Evolutionary conservation across 2,329 filamentous ascomycete genomes (phyloP).

Genomic region (Ophiostoma tasmaniense): DNA sequence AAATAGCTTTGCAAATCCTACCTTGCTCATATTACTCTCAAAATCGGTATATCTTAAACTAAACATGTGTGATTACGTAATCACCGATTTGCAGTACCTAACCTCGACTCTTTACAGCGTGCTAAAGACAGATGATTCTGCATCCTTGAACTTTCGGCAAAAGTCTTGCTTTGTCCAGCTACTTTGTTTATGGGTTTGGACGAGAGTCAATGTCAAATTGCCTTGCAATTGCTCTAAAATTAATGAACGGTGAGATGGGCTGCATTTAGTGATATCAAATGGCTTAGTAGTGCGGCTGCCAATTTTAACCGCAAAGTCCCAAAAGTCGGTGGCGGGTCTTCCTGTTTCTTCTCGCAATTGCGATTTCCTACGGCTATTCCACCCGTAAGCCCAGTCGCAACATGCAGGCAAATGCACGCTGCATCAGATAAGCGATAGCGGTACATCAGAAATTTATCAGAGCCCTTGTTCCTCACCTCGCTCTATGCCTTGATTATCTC

Average conservation of each 20-base stretch:
- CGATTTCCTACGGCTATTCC: background rate
- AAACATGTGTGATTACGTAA: background rate
- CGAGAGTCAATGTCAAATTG: too few species aligned
- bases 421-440: conserved; percentile 8
- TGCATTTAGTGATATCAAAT: too few species aligned
- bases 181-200: background rate
- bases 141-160: background rate
- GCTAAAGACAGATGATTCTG: background rate
- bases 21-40: background rate
- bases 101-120: background rate
- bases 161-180: background rate
- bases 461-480: background rate
- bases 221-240: too few species aligned
- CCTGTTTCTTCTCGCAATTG: background rate
- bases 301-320: conserved; percentile 6
- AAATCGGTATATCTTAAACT: too few species aligned
- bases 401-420: background rate
- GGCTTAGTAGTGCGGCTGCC: background rate
- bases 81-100: background rate
- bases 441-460: background rate
- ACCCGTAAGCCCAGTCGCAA: background rate
- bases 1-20: conserved; percentile 2
- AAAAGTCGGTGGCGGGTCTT: conserved; percentile 15
- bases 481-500: background rate
- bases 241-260: too few species aligned